These are phyloP conservation scores for Gaultheria prostrata DNA, from an alignment of 148 eudicot genomes.

Conservation along the genomic window DNA sequence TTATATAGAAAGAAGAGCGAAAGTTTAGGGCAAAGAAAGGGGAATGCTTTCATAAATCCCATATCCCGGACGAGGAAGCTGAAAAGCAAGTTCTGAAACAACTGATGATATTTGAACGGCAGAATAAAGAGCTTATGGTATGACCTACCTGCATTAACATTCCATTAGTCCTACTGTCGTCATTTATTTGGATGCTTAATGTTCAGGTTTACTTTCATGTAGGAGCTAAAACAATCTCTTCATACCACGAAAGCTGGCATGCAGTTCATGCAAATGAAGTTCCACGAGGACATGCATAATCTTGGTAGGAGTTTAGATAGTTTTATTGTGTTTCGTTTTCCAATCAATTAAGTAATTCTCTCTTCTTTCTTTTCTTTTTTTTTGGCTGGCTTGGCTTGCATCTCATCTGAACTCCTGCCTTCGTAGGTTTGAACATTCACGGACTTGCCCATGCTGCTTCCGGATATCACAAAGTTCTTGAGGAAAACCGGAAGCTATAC, in stretches of 20 bases:
- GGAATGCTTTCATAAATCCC: conserved; percentile 26
- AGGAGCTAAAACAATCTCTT: conserved; percentile 79
- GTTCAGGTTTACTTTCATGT: conserved; percentile 11
- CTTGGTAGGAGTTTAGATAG: conserved; percentile 50
- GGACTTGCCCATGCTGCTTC: conserved; percentile 96
- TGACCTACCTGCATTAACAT: conserved; percentile 9
- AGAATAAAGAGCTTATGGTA: conserved; percentile 76
- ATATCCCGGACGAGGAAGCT: conserved; percentile 42
- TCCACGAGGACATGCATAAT: conserved; percentile 76
- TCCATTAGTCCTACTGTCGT: neutral
- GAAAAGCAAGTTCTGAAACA: conserved; percentile 52
- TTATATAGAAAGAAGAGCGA: conserved; percentile 45
- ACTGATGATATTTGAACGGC: conserved; percentile 59
- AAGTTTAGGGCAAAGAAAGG: conserved; percentile 33
- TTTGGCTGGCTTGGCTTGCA: neutral
- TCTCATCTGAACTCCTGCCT: conserved; percentile 5
- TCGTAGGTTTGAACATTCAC: conserved; percentile 65
- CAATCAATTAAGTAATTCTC: neutral
- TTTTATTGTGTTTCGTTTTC: neutral
- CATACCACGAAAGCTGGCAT: conserved; percentile 82
- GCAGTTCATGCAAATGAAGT: conserved; percentile 88
- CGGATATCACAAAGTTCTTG: conserved; percentile 93
- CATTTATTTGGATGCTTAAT: neutral
- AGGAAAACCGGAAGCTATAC: conserved; percentile 90
- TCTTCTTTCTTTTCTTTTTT: too few species aligned